Base-by-base conservation (phyloP, 345 rosid species). In the Combretum micranthum region DNA sequence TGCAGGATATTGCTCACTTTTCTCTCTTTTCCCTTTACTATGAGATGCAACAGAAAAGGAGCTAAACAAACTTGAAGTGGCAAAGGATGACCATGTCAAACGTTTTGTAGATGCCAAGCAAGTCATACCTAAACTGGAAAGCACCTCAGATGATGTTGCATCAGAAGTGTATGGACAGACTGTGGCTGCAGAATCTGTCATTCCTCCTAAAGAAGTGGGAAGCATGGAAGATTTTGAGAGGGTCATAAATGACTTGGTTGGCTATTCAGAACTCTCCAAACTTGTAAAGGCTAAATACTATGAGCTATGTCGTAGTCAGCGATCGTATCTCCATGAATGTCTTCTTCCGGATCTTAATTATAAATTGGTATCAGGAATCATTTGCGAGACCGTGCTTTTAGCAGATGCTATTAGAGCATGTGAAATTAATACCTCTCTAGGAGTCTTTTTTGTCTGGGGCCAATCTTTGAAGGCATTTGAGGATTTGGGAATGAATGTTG, bases 391-490 rank as follows among this genome's bases (percentile, higher is more conserved):
- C 5, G 74, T 81, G 4, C 69, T 70, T 64, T 69, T 81, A 26
- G 72, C 86, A 0, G 77, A 75, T 61, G 78, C 73, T 48, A 71
- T 81, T 44, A 68, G 66, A 71, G 20, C 64, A 26, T 60, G 77
- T 20, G 73, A 48, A 47, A 57, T 77, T 48, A 50, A 68, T 45
- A 66, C 68, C 50, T 64, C 73, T 5, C 42, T 18, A 21, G 61
- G 72, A 43, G 71, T 70, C 61, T 81, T 67, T n/a, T 55, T 49
- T 44, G 57, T 59, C 15, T 78, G 81, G 86, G 74, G 68, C 57
- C 70, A 59, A 52, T 77, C 77, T 37, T 62, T 81, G 63, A 73
- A 78, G 59, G 81, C 77, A n/a, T 81, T 81, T 47, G 77, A 69
- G 75, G 64, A 68, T 64, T 57, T 78, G 62, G 81, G 86, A 51